phyloP scores from a whole-genome alignment of 169 alveolate genomes.

The Plasmodium cynomolgi region DNA sequence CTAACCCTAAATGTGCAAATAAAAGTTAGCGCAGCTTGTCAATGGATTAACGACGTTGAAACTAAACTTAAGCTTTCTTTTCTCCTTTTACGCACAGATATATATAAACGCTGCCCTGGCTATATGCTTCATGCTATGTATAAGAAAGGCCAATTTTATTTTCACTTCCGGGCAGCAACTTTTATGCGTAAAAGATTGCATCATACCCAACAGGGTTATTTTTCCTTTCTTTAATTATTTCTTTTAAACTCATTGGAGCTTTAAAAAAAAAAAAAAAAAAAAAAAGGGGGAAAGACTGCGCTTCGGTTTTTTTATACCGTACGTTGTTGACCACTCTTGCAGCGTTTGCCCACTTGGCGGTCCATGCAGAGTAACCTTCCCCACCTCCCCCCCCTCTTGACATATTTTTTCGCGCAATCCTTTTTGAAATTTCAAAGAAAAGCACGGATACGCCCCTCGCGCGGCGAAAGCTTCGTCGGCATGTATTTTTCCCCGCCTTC shows the following conservation, averaged over 20 bases:
- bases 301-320: not conserved
- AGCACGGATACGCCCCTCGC: no score
- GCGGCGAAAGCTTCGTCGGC: no score
- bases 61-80: not conserved
- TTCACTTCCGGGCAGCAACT: not conserved
- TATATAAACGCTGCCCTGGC: not conserved
- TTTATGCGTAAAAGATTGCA: not conserved
- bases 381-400: not conserved
- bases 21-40: not conserved
- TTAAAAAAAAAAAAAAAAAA: not conserved
- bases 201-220: not conserved
- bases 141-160: not conserved
- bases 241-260: not conserved
- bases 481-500: no score
- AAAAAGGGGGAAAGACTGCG: not conserved
- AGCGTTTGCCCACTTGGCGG: not conserved
- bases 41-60: not conserved
- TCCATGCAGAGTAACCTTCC: not conserved
- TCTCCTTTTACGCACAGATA: not conserved
- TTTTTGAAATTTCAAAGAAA: no score
- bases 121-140: not conserved
- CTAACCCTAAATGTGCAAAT: not conserved
- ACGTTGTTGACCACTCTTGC: not conserved
- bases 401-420: not conserved
- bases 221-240: not conserved